Base-by-base conservation (phyloP, 1,139 yeast genomes). In the Pichia kudriavzevii region DNA sequence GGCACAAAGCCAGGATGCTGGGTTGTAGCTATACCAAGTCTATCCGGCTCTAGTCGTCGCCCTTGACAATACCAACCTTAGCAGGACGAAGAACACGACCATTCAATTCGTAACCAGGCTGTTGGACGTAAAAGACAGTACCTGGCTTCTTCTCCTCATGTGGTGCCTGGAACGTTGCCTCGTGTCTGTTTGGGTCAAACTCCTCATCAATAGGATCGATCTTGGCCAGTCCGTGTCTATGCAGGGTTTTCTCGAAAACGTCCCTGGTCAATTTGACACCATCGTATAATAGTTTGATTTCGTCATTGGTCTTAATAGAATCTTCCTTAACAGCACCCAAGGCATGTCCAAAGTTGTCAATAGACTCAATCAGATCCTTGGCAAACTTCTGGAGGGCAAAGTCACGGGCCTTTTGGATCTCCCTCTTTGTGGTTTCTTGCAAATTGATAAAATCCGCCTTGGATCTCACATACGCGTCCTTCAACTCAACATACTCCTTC, bases 311-410 rank as follows among this genome's bases (percentile, higher is more conserved):
- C 43, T 66, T 59, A 41, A 78, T 56, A 17, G 76, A 69, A 36
- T 83, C 94, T 48, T 70, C 77, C 48, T 73, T 69, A 46, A 87
- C 88, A 2, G 93, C 83, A 38, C 70, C 67, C 51, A 88, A 67
- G 3, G 96, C 96, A 50, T 88, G 83, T 32, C 83, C 82, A 55
- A 88, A 85, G 66, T 88, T 88, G 58, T 88, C 97, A 33, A 87
- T 73, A 5, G 95, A 80, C 52, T 87, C 95, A 49, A 88, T 69
- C 56, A 88, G 69, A 51, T 88, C 97, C 60, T 78, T 82, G 46
- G 95, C 94, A 57, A 88, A 88, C 61, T 84, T 87, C 60, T 87
- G 95, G 48, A 88, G 69, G 2, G 96, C 96, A 63, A 79, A 88
- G 57, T 84, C 95, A 58, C 72, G 80, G 31, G 95, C 88, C 63